phyloP scores from a whole-genome alignment of 2,329 filamentous ascomycete species.

The Elsinoe australis region DNA sequence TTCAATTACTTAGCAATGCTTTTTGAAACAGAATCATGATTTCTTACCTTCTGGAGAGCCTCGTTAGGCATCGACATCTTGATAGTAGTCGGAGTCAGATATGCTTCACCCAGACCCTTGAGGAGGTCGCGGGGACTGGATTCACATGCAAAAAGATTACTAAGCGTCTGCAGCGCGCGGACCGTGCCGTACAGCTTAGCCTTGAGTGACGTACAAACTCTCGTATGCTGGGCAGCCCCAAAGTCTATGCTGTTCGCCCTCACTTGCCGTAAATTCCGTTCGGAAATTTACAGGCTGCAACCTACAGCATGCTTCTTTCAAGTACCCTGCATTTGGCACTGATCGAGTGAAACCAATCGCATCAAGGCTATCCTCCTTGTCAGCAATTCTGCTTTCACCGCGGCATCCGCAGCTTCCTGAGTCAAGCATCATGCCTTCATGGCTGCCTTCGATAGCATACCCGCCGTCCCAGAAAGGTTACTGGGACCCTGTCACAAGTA shows the following conservation, averaged over 20 bases:
- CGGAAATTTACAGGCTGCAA: no score
- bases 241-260: background rate
- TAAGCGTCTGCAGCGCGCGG: background rate
- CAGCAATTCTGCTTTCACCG: no score
- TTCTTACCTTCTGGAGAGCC: constrained; percentile 76
- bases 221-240: background rate
- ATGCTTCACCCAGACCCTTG: no score
- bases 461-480: constrained; percentile 49
- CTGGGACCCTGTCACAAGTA: constrained; percentile 64
- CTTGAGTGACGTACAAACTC: constrained; percentile 1
- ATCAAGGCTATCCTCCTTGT: no score
- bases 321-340: no score
- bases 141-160: constrained; percentile 2
- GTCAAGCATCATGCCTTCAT: constrained; percentile 29
- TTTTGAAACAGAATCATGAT: background rate
- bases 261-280: background rate
- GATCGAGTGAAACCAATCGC: no score
- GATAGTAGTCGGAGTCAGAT: no score
- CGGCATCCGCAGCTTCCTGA: background rate
- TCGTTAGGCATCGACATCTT: constrained; percentile 90
- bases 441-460: constrained; percentile 41
- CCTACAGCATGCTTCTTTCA: no score
- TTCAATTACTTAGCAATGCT: constrained; percentile 20
- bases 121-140: no score
- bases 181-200: background rate